A percentile compares a stretch with the other conserved stretches of the same genome.
These are phyloP conservation scores for Talaromyces sp. DNA, from an alignment of 2,329 filamentous ascomycete genomes.

Conservation along the genomic window DNA sequence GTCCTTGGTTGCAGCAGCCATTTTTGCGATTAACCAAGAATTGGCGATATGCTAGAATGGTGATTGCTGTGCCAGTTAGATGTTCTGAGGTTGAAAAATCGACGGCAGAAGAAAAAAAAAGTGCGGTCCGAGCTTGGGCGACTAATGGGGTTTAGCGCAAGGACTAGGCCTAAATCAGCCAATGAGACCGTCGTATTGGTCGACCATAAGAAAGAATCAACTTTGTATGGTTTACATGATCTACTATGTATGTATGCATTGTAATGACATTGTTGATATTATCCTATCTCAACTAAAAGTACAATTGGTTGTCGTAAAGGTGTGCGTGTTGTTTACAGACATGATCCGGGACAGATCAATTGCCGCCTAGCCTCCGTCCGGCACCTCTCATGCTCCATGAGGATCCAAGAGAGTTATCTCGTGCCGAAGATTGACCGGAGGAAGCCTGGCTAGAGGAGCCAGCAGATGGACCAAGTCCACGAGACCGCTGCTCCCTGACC, in stretches of 20 bases:
- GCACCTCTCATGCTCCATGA: conserved; percentile 17
- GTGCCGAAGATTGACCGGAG: conserved; percentile 10
- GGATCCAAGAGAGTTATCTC: conserved; percentile 1
- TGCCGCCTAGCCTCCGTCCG: conserved; percentile 15
- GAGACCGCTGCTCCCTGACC: background rate
- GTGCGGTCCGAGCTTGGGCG: conserved; percentile 18
- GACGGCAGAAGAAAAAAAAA: conserved; percentile 19
- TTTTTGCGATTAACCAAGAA: conserved; percentile 21
- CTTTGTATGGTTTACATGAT: background rate
- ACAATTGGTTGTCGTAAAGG: background rate
- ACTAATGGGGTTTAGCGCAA: conserved; percentile 12
- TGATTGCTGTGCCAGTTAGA: background rate
- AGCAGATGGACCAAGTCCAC: background rate
- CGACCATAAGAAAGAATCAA: background rate
- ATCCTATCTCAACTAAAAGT: background rate
- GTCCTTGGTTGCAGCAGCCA: conserved; percentile 52
- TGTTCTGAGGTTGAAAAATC: conserved; percentile 12
- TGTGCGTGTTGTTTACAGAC: background rate
- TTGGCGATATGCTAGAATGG: background rate
- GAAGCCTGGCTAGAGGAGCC: background rate
- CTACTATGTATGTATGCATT: background rate
- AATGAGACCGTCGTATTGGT: background rate
- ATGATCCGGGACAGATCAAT: background rate
- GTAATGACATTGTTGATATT: background rate
- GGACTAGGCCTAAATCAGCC: background rate